A percentile compares a stretch with the other conserved stretches of the same genome.
Conservation (phyloP, 192 early-diverging fungal species). For the Phlyctochytrium bullatum region DNA sequence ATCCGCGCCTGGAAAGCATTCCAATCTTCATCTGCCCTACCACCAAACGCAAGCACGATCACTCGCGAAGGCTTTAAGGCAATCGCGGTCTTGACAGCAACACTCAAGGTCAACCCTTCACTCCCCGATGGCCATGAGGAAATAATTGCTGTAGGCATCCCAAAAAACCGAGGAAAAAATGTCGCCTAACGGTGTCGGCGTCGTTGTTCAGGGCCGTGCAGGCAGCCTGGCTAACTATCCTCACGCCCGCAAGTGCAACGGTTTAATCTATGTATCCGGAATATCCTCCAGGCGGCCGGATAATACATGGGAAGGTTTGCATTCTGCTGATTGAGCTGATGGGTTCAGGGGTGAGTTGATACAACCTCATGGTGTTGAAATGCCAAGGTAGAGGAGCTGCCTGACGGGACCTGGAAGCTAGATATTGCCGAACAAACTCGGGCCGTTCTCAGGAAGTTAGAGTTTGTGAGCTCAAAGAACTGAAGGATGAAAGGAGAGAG, state of each 20-base stretch:
- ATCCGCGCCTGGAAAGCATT: too few species aligned
- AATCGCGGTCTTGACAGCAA: too few species aligned
- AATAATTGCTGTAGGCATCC: too few species aligned
- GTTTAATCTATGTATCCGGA: constrained; percentile 61
- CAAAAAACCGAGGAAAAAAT: too few species aligned
- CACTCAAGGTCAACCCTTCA: too few species aligned
- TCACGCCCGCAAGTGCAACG: constrained; percentile 54
- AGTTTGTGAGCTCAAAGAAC: neutral
- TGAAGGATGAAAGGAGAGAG: constrained; percentile 7
- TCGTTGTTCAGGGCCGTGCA: constrained; percentile 51
- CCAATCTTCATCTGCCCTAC: too few species aligned
- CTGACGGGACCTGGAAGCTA: constrained; percentile 51
- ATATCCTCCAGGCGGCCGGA: constrained; percentile 56
- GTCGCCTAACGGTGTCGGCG: constrained; percentile 45
- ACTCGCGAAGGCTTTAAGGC: too few species aligned
- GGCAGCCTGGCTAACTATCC: constrained; percentile 66
- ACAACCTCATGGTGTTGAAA: too few species aligned
- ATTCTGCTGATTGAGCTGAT: too few species aligned
- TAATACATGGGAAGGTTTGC: constrained; percentile 52
- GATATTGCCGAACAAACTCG: constrained; percentile 64
- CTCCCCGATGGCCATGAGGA: too few species aligned
- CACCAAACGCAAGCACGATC: too few species aligned
- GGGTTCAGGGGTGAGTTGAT: too few species aligned
- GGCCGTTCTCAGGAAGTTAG: constrained; percentile 65
- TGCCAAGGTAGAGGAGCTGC: constrained; percentile 41